Evolutionary conservation across 148 eudicot genomes (phyloP).

Genomic region (Camellia granthamiana): DNA sequence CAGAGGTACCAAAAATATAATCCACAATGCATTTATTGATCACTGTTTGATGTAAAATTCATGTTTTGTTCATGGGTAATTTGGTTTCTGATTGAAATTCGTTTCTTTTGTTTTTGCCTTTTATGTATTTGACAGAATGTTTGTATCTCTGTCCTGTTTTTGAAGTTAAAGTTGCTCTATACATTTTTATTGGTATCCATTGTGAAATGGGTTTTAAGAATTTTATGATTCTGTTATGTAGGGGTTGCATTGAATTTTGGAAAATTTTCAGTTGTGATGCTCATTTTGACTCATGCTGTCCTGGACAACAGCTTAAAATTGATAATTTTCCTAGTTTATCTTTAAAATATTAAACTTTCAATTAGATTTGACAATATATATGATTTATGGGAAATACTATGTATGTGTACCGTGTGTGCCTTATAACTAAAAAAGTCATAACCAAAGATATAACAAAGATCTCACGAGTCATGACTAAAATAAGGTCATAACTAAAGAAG

Average conservation of each 20-base stretch:
- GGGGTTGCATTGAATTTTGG: not conserved
- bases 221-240: too few relatives aligned
- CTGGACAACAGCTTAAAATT: not conserved
- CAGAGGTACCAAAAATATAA: slow-evolving; percentile 36
- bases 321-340: not conserved
- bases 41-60: not conserved
- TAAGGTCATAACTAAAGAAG: too few relatives aligned
- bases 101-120: not conserved
- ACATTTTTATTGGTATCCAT: not conserved
- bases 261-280: not conserved
- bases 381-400: too few relatives aligned
- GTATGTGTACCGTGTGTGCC: too few relatives aligned
- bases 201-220: too few relatives aligned
- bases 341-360: not conserved
- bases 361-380: not conserved
- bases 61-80: too few relatives aligned
- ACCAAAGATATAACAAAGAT: too few relatives aligned
- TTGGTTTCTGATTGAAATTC: too few relatives aligned
- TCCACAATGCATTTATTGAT: not conserved
- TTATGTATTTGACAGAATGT: not conserved
- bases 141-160: not conserved
- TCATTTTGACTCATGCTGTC: not conserved
- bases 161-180: not conserved
- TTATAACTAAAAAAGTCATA: too few relatives aligned
- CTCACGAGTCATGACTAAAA: too few relatives aligned